Evolutionary conservation across 345 rosid species (phyloP), one percentile per base, ranked within the genome.

Genomic region (Erucastrum elatum): DNA sequence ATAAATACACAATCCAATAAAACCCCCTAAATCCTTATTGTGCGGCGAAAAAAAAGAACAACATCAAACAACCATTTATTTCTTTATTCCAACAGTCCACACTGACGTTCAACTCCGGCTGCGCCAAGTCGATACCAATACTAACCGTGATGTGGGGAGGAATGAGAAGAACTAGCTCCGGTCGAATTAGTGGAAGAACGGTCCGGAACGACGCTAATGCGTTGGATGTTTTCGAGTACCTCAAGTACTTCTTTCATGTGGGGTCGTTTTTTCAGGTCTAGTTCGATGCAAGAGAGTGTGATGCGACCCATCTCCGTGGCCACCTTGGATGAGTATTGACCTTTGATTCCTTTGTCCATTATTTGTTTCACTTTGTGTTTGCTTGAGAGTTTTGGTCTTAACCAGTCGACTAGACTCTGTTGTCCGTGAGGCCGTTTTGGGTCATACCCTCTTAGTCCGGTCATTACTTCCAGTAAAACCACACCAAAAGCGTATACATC

Each of bases 401-500:
- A 70, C 88, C 90, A 91, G 0, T 87, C 88, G 6, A 91, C 85
- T 74, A 94, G 75, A 37, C 53, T 89, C 49, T 78, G 81, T 79
- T 87, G 60, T 0, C 79, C 77, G 0, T 53, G 44, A 0, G 93
- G 94, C 30, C 91, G 80, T 27, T 72, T 87, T 0, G 77, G 1
- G 82, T 91, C 88, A 6, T 83, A 75, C 0, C 89, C 91, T 67
- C 39, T 82, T 6, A 67, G 77, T 0, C 98, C 98, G 3, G 96
- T 89, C 75, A 94, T 34, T 75, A 91, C 51, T 69, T 94, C 96
- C 6, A 94, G 82, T 11, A 94, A 33, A 2, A 94, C 97, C 0
- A 90, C 96, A 0, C 97, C 94, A 0, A 94, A 94, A 0, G 91
- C 91, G 16, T 89, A 90, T 2, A 90, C 97, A 2, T 91, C 97